Percentiles rank a stretch among this genome's conserved stretches.
Conservation (phyloP, 768 basidiomycete species). For the Phaffia tasmanica region DNA sequence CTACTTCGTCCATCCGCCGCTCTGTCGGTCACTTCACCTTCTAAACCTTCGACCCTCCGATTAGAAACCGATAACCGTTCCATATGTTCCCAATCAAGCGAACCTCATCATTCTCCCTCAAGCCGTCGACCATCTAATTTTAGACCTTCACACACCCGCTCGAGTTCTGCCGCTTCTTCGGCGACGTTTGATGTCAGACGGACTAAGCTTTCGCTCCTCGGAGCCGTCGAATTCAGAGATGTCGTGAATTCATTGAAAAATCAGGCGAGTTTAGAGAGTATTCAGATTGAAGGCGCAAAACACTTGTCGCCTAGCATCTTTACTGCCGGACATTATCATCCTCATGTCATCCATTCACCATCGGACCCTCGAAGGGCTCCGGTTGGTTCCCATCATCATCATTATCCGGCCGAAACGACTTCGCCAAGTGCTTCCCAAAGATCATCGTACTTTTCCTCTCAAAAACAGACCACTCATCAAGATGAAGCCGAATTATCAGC, state of each 20-base stretch:
- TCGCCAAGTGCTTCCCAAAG: too few relatives aligned
- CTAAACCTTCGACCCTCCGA: background rate
- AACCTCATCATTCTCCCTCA: too few relatives aligned
- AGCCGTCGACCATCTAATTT: background rate
- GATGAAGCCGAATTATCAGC: background rate
- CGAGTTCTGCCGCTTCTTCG: background rate
- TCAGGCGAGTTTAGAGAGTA: constrained; percentile 52
- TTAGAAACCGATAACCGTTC: too few relatives aligned
- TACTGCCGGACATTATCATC: constrained; percentile 62
- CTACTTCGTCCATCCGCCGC: background rate
- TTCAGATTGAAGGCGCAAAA: constrained; percentile 50
- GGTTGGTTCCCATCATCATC: background rate
- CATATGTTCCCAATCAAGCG: too few relatives aligned
- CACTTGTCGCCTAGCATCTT: constrained; percentile 47
- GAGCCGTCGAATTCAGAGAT: constrained; percentile 89
- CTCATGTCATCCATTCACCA: constrained; percentile 27
- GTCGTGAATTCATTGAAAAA: constrained; percentile 69
- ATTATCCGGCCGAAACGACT: background rate
- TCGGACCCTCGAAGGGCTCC: too few relatives aligned
- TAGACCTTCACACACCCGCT: background rate
- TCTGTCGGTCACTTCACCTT: background rate
- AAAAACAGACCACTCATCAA: background rate
- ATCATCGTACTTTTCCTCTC: too few relatives aligned
- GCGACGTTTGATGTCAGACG: constrained; percentile 24
- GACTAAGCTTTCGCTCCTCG: constrained; percentile 58